phyloP scores from a whole-genome alignment of 495 filamentous ascomycete species.

The Penicillium arizonense region DNA sequence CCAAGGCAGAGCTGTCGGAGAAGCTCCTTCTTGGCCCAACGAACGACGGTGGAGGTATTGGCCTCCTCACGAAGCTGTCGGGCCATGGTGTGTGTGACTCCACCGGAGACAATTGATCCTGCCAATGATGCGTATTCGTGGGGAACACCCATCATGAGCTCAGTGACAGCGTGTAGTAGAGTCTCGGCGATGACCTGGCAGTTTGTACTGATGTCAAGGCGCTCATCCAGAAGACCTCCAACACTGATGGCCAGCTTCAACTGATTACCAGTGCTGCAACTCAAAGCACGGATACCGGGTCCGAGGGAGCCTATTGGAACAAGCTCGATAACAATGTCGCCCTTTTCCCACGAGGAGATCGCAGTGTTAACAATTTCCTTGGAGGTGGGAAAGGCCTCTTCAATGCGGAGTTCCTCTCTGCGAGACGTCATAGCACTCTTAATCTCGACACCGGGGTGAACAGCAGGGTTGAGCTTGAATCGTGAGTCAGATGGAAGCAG shows the following conservation, averaged over 20 bases:
- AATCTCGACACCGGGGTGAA: constrained; percentile 50
- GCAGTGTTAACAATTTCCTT: constrained; percentile 38
- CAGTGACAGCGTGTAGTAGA: constrained; percentile 51
- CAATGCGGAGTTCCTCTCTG: constrained; percentile 28
- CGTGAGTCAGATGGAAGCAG: constrained; percentile 30
- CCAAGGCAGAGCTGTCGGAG: constrained; percentile 43
- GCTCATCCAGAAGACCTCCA: constrained; percentile 32
- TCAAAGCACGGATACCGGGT: constrained; percentile 47
- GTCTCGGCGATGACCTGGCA: constrained; percentile 53
- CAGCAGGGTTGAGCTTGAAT: constrained; percentile 33
- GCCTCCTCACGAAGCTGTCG: constrained; percentile 36
- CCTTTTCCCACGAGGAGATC: constrained; percentile 41
- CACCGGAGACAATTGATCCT: constrained; percentile 45
- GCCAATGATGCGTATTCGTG: constrained; percentile 50
- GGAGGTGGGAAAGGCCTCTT: constrained; percentile 47
- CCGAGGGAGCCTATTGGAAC: constrained; percentile 39
- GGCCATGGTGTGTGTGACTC: constrained; percentile 36
- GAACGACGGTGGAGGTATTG: constrained; percentile 29
- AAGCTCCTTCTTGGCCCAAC: constrained; percentile 45
- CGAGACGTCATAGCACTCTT: constrained; percentile 40
- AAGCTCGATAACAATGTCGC: constrained; percentile 45
- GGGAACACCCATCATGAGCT: constrained; percentile 46
- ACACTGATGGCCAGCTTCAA: constrained; percentile 44
- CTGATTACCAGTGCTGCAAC: constrained; percentile 33
- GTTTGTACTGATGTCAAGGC: constrained; percentile 44